Percentiles rank a stretch among this genome's conserved stretches.
Evolutionary conservation across 1,284 basidiomycete genomes (phyloP).

Genomic region (Ceratobasidium sp.): DNA sequence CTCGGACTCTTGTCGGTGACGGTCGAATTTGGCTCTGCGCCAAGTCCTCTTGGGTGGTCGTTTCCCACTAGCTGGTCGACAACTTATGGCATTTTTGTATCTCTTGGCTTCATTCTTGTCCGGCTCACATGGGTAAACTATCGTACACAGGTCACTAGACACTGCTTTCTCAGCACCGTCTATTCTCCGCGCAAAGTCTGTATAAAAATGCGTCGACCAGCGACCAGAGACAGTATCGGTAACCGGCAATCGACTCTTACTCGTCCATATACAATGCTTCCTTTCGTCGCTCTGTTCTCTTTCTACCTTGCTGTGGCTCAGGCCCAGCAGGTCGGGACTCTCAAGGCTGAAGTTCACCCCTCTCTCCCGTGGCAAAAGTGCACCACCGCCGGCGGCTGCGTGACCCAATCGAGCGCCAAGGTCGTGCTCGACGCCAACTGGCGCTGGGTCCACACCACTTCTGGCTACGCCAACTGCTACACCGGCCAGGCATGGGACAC

Average conservation of each 20-base stretch:
- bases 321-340: constrained; percentile 22
- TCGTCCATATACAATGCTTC: constrained; percentile 14
- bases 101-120: neutral
- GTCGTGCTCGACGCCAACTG: constrained; percentile 35
- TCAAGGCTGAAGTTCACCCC: constrained; percentile 18
- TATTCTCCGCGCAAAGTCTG: neutral
- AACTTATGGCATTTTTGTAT: neutral
- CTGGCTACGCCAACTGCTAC: constrained; percentile 58
- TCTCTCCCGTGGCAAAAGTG: constrained; percentile 28
- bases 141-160: neutral
- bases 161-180: neutral
- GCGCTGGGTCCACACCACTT: constrained; percentile 35
- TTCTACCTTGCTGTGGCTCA: constrained; percentile 8
- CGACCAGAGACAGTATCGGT: constrained; percentile 1
- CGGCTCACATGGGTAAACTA: too few relatives aligned
- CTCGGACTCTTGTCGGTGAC: too few relatives aligned
- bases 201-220: constrained; percentile 3
- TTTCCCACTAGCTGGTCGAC: neutral
- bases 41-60: neutral
- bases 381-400: constrained; percentile 24
- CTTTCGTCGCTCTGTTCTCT: constrained; percentile 26
- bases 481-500: constrained; percentile 49
- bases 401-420: constrained; percentile 20
- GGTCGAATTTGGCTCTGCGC: neutral
- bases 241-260: neutral